Conservation (phyloP, 768 basidiomycete species). For the Piloderma croceum region DNA sequence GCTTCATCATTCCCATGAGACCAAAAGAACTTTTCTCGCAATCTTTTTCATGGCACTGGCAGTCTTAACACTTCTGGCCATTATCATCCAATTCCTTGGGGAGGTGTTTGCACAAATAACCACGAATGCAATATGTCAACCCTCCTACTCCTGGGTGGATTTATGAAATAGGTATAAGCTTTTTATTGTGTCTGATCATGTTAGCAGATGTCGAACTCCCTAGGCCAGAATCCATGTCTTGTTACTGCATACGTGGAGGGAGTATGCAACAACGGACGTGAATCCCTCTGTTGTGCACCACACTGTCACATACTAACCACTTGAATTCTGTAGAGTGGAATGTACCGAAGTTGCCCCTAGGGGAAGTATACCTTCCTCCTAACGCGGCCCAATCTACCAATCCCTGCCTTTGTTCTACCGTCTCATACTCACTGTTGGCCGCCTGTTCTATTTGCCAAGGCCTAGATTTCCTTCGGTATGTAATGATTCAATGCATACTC, state of each 20-base stretch:
- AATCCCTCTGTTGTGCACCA: constrained; percentile 1
- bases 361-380: constrained; percentile 35
- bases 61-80: no score
- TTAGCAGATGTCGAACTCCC: constrained; percentile 35
- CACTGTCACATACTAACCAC: constrained; percentile 1
- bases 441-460: constrained; percentile 49
- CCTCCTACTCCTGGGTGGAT: no score
- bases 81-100: no score
- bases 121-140: no score
- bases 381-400: constrained; percentile 26
- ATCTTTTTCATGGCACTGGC: no score
- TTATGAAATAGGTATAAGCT: no score
- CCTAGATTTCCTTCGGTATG: constrained; percentile 28
- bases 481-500: not conserved
- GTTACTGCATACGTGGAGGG: constrained; percentile 38
- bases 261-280: constrained; percentile 36
- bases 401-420: constrained; percentile 46
- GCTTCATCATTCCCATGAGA: no score
- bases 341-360: constrained; percentile 26
- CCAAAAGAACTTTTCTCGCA: no score
- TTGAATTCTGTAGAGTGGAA: constrained; percentile 30
- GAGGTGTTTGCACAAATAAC: no score
- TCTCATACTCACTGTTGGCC: constrained; percentile 47
- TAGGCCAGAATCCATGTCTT: constrained; percentile 38
- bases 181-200: no score